Evolutionary conservation across 805 yeast species (phyloP).

Genomic region (Ogataea salicorniae): DNA sequence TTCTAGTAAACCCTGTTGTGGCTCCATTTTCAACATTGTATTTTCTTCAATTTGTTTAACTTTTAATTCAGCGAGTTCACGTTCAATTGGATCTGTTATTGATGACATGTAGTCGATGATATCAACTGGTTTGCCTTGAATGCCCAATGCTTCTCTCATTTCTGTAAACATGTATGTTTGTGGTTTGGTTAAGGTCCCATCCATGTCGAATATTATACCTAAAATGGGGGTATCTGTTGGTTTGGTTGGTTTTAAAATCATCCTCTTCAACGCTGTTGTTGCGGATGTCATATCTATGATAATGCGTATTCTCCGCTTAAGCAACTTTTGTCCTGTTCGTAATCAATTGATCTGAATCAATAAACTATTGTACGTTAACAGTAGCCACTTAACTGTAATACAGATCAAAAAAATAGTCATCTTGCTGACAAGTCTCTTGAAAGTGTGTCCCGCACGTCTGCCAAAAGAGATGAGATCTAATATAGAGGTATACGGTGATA

Average conservation of each 20-base stretch:
- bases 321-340: too few relatives aligned
- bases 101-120: conserved; percentile 47
- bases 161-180: conserved; percentile 43
- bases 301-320: too few relatives aligned
- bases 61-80: conserved; percentile 39
- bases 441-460: too few relatives aligned
- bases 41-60: conserved; percentile 50
- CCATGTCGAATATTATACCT: conserved; percentile 74
- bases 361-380: too few relatives aligned
- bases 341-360: too few relatives aligned
- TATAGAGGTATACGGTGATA: too few relatives aligned
- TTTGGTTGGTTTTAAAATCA: conserved; percentile 19
- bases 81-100: conserved; percentile 35
- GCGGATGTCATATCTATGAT: neutral
- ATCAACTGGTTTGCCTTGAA: conserved; percentile 40
- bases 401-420: too few relatives aligned
- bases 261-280: conserved; percentile 4
- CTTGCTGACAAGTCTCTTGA: too few relatives aligned
- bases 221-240: conserved; percentile 21
- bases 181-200: conserved; percentile 67
- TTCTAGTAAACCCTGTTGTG: conserved; percentile 41
- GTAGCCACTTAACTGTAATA: too few relatives aligned
- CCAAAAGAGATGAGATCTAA: too few relatives aligned
- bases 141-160: conserved; percentile 57
- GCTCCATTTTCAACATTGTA: conserved; percentile 57